Evolutionary conservation across 169 alveolate genomes (phyloP).

Genomic region (Fabrea salina): DNA sequence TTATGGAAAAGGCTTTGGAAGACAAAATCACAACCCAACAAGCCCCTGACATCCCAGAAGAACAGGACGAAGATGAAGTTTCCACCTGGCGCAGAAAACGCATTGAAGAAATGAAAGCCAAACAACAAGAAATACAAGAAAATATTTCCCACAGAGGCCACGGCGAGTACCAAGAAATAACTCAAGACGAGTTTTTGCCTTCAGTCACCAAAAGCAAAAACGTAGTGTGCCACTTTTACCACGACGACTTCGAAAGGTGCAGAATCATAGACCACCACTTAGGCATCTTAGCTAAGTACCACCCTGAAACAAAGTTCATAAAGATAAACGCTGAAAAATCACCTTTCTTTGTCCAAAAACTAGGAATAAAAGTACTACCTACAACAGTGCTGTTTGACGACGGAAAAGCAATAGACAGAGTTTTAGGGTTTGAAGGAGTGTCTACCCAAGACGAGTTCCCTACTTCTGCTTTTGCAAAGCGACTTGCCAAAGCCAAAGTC

Average conservation of each 20-base stretch:
- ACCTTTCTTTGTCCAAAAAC: slow-evolving; percentile 78
- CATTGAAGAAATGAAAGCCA: slow-evolving; percentile 45
- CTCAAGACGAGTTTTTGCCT: slow-evolving; percentile 81
- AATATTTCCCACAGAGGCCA: slow-evolving; percentile 56
- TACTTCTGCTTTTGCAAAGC: slow-evolving; percentile 43
- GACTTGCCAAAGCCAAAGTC: slow-evolving; percentile 21
- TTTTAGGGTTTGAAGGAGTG: slow-evolving; percentile 82
- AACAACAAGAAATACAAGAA: slow-evolving; percentile 33
- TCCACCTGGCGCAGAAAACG: slow-evolving; percentile 30
- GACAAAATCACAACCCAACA: not conserved
- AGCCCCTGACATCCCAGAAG: not conserved
- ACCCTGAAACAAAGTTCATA: slow-evolving; percentile 75
- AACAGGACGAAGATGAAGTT: not conserved
- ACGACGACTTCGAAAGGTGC: slow-evolving; percentile 84
- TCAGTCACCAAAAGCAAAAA: slow-evolving; percentile 59
- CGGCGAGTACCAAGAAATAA: slow-evolving; percentile 80
- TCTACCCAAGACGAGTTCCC: slow-evolving; percentile 76
- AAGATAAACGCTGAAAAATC: slow-evolving; percentile 81
- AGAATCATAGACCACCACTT: slow-evolving; percentile 82
- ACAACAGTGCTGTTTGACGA: slow-evolving; percentile 72
- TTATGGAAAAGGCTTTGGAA: not conserved
- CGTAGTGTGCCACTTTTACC: slow-evolving; percentile 84
- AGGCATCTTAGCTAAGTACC: slow-evolving; percentile 64
- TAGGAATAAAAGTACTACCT: slow-evolving; percentile 78
- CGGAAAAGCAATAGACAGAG: slow-evolving; percentile 77